Percentiles rank a stretch among this genome's conserved stretches.
These are phyloP conservation scores for Beauveria caledonica DNA, from an alignment of 2,329 filamentous ascomycete species.

Conservation along the genomic window DNA sequence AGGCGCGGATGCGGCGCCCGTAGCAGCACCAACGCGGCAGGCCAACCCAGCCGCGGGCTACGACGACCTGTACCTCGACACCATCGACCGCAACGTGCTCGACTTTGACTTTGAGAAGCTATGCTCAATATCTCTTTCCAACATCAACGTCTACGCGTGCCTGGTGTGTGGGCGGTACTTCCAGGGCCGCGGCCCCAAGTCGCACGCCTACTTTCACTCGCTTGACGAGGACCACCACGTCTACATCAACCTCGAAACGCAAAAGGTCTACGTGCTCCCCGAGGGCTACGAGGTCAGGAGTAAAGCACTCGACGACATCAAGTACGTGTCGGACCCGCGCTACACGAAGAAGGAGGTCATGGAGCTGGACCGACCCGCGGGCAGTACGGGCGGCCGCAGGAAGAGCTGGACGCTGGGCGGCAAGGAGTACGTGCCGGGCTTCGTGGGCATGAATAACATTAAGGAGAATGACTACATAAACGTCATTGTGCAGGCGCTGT, in stretches of 20 bases:
- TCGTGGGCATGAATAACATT: conserved; percentile 99
- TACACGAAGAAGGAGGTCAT: conserved; percentile 75
- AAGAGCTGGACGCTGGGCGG: conserved; percentile 69
- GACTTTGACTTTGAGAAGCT: conserved; percentile 99
- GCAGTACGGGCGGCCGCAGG: background rate
- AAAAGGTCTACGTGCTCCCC: conserved; percentile 84
- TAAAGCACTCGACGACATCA: conserved; percentile 94
- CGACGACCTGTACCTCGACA: conserved; percentile 94
- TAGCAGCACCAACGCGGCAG: conserved; percentile 54
- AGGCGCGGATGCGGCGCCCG: conserved; percentile 27
- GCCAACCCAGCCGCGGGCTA: conserved; percentile 78
- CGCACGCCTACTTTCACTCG: conserved; percentile 94
- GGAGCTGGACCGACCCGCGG: conserved; percentile 61
- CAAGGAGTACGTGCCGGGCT: conserved; percentile 84
- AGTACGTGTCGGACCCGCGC: conserved; percentile 88
- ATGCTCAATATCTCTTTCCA: conserved; percentile 89
- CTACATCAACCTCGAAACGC: conserved; percentile 94
- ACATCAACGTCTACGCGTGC: conserved; percentile 98
- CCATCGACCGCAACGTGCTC: conserved; percentile 83
- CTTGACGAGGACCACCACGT: conserved; percentile 94
- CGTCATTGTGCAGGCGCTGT: conserved; percentile 82
- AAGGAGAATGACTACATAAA: conserved; percentile 99
- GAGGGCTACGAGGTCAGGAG: conserved; percentile 96
- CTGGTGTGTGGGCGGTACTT: conserved; percentile 97
- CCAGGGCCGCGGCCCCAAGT: conserved; percentile 86